Conservation (phyloP, 2,329 filamentous ascomycete genomes). For the Pezicula carpinea region DNA sequence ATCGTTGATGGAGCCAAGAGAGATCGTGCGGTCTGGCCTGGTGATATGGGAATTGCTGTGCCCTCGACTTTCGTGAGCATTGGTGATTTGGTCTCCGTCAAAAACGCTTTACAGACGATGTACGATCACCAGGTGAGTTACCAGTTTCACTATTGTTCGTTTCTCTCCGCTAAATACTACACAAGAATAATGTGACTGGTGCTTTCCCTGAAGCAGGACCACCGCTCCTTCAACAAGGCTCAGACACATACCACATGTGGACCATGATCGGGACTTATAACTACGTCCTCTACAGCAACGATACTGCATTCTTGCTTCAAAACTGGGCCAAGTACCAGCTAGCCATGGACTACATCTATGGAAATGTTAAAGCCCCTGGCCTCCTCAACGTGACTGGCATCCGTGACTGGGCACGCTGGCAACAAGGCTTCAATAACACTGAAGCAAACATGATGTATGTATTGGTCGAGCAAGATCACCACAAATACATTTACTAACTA, state of each 20-base stretch:
- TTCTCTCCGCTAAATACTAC: background rate
- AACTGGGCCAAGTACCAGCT: constrained; percentile 42
- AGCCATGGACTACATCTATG: constrained; percentile 41
- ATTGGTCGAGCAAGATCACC: background rate
- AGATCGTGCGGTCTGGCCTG: constrained; percentile 52
- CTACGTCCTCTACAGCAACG: constrained; percentile 43
- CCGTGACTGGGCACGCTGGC: constrained; percentile 41
- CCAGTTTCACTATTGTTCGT: background rate
- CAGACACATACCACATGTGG: constrained; percentile 35
- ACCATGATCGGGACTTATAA: constrained; percentile 47
- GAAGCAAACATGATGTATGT: constrained; percentile 38
- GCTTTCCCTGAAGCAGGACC: constrained; percentile 21
- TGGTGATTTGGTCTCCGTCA: constrained; percentile 39
- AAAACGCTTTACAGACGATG: constrained; percentile 39
- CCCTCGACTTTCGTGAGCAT: constrained; percentile 46
- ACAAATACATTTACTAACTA: background rate
- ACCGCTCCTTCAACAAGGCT: constrained; percentile 15
- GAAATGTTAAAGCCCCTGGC: constrained; percentile 33
- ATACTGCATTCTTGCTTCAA: constrained; percentile 34
- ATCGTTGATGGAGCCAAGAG: constrained; percentile 47
- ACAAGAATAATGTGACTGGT: constrained; percentile 19
- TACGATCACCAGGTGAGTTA: constrained; percentile 32
- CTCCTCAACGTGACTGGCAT: constrained; percentile 39
- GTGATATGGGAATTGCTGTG: constrained; percentile 51
- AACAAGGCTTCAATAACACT: constrained; percentile 39